phyloP scores from a whole-genome alignment of 108 stramenopile genomes.

The Mayamaea pseudoterrestris region DNA sequence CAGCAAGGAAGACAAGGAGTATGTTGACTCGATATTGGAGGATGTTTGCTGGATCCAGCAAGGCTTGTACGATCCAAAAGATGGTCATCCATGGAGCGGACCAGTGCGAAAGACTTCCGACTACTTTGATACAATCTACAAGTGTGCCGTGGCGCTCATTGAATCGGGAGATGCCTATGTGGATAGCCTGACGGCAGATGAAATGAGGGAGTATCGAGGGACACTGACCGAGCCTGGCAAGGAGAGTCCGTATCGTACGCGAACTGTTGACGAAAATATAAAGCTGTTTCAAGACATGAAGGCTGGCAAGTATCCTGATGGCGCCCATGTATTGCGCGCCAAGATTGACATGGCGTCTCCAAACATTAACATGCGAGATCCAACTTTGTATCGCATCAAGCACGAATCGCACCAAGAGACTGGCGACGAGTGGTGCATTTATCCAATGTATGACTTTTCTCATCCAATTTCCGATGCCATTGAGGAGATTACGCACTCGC shows the following conservation, averaged over 20 bases:
- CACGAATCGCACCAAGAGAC: conserved; percentile 81
- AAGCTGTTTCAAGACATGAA: conserved; percentile 67
- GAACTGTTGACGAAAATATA: conserved; percentile 61
- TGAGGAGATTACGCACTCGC: conserved; percentile 81
- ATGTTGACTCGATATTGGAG: conserved; percentile 74
- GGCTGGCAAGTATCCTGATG: conserved; percentile 50
- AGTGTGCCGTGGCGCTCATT: conserved; percentile 69
- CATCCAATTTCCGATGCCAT: conserved; percentile 87
- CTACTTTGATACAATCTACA: conserved; percentile 78
- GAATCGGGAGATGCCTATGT: conserved; percentile 75
- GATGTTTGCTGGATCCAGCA: conserved; percentile 82
- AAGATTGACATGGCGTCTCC: conserved; percentile 90
- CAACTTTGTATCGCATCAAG: conserved; percentile 85
- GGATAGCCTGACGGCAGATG: conserved; percentile 68
- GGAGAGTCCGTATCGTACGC: conserved; percentile 64
- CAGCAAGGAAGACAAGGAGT: conserved; percentile 75
- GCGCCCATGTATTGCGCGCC: conserved; percentile 68
- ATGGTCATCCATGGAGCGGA: conserved; percentile 55
- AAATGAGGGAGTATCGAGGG: conserved; percentile 85
- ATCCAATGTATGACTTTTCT: conserved; percentile 91
- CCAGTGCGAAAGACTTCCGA: conserved; percentile 63
- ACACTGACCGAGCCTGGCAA: conserved; percentile 73
- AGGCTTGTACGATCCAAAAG: conserved; percentile 25
- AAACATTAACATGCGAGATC: conserved; percentile 89
- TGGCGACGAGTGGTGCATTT: conserved; percentile 84